These are phyloP conservation scores for Monilinia laxa DNA, from an alignment of 2,329 filamentous ascomycete species.

Conservation along the genomic window DNA sequence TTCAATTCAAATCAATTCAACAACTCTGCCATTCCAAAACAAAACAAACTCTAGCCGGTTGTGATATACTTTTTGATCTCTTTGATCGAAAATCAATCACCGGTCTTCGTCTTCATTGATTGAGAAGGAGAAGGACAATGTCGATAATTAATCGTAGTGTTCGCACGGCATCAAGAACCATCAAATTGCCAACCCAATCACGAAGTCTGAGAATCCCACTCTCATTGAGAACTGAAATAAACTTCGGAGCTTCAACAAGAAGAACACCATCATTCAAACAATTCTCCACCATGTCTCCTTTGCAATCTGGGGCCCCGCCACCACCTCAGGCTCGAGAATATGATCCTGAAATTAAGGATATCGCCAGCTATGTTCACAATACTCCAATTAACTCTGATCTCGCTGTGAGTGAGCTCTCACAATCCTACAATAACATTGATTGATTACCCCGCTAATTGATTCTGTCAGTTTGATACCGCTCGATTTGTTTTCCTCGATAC, in stretches of 20 bases:
- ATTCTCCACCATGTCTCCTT: slow-evolving; percentile 43
- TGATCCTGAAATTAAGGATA: slow-evolving; percentile 91
- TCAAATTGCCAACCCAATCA: slow-evolving; percentile 37
- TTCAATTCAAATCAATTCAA: not conserved
- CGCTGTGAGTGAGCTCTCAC: slow-evolving; percentile 63
- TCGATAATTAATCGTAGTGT: slow-evolving; percentile 39
- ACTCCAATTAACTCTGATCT: slow-evolving; percentile 88
- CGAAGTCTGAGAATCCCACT: slow-evolving; percentile 36
- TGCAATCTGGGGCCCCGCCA: slow-evolving; percentile 47
- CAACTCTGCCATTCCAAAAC: not conserved
- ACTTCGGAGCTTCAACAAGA: slow-evolving; percentile 29
- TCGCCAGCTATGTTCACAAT: slow-evolving; percentile 92
- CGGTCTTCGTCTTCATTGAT: not conserved
- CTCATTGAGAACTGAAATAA: slow-evolving; percentile 31
- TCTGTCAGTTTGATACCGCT: slow-evolving; percentile 80
- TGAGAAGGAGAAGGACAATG: slow-evolving; percentile 31
- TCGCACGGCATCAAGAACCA: slow-evolving; percentile 37
- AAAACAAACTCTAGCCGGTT: not conserved
- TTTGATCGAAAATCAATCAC: not conserved
- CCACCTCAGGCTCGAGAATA: slow-evolving; percentile 61
- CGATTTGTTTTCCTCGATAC: slow-evolving; percentile 97
- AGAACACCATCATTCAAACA: slow-evolving; percentile 30
- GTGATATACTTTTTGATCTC: not conserved
- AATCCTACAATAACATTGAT: slow-evolving; percentile 14
- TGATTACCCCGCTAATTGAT: slow-evolving; percentile 29